A percentile compares a stretch with the other conserved stretches of the same genome.
Conservation (phyloP, 2,329 filamentous ascomycete genomes). For the Fusarium sp. region DNA sequence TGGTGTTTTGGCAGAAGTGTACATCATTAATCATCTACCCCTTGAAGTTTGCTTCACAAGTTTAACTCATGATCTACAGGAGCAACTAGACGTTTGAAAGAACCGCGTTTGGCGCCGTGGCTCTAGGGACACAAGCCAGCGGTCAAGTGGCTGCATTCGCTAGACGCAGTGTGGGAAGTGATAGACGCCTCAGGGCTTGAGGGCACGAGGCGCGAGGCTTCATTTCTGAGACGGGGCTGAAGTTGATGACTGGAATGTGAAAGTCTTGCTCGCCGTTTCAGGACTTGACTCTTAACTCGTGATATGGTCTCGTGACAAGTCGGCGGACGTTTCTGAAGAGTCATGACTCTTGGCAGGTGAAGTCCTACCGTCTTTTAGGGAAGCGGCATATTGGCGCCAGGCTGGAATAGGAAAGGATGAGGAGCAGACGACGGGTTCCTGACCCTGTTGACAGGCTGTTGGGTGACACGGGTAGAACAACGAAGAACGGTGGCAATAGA, state of each 20-base stretch:
- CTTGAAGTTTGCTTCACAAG: not conserved
- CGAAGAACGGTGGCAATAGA: not conserved
- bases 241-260: slow-evolving; percentile 12
- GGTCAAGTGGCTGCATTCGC: slow-evolving; percentile 20
- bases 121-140: not conserved
- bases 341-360: not conserved
- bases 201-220: slow-evolving; percentile 14
- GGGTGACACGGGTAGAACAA: not conserved
- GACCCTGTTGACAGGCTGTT: not conserved
- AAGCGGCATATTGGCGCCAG: slow-evolving; percentile 2
- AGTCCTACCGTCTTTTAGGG: slow-evolving; percentile 17
- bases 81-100: not conserved
- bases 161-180: not conserved
- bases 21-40: slow-evolving; percentile 1
- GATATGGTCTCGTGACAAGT: slow-evolving; percentile 32
- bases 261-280: slow-evolving; percentile 20
- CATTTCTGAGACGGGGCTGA: slow-evolving; percentile 1
- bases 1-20: slow-evolving; percentile 17
- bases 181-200: not conserved
- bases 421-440: slow-evolving; percentile 4
- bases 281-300: slow-evolving; percentile 13
- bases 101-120: slow-evolving; percentile 16
- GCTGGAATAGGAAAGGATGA: not conserved
- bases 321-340: not conserved
- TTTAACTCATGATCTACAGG: not conserved